phyloP scores from a whole-genome alignment of 306 rosid species.

The Erythrophleum fordii region DNA sequence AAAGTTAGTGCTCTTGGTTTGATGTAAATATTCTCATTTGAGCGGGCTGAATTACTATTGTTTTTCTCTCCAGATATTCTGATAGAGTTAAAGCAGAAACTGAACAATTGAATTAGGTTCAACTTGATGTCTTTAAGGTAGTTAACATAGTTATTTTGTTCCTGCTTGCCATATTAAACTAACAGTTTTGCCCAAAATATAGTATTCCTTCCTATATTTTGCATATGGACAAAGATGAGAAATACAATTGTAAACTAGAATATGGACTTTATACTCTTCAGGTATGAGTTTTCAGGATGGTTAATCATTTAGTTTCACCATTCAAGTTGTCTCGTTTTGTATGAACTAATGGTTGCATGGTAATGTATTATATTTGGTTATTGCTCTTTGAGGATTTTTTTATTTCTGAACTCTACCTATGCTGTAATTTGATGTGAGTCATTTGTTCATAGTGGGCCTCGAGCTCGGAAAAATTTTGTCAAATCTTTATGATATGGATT shows the following conservation, averaged over 20 bases:
- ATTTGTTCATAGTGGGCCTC: no score
- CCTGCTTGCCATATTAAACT: slow-evolving; percentile 16
- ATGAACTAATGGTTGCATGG: background rate
- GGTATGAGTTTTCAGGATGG: slow-evolving; percentile 50
- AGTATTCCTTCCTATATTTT: slow-evolving; percentile 34
- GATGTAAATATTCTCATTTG: background rate
- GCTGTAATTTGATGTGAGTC: no score
- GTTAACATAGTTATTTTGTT: slow-evolving; percentile 17
- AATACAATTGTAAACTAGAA: slow-evolving; percentile 88
- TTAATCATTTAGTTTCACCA: background rate
- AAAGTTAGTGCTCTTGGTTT: background rate
- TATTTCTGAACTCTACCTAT: no score
- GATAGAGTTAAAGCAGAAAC: slow-evolving; percentile 85
- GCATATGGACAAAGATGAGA: slow-evolving; percentile 94
- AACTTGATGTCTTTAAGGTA: slow-evolving; percentile 93
- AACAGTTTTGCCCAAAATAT: background rate
- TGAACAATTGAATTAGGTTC: slow-evolving; percentile 65
- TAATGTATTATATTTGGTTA: background rate
- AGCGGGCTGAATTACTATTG: slow-evolving; percentile 2
- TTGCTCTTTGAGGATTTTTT: background rate
- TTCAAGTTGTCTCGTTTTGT: background rate
- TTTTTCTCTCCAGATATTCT: slow-evolving; percentile 66
- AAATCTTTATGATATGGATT: no score
- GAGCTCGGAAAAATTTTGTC: no score
- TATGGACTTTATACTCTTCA: slow-evolving; percentile 97